These are phyloP conservation scores for Naganishia sp. DNA, from an alignment of 1,284 basidiomycete species.

Conservation along the genomic window DNA sequence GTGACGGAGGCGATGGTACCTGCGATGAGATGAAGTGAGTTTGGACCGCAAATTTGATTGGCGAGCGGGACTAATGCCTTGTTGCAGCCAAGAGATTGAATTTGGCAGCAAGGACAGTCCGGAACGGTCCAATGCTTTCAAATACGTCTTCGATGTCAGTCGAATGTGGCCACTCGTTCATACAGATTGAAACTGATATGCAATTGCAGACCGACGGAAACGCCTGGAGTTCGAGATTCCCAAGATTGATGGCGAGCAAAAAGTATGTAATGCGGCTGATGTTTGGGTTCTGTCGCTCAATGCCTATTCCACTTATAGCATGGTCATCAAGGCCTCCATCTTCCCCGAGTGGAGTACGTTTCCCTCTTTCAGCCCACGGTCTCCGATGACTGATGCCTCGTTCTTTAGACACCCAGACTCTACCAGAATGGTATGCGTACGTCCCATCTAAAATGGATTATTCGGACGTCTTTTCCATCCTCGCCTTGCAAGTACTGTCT, in stretches of 20 bases:
- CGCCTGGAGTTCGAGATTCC: slow-evolving; percentile 54
- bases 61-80: neutral
- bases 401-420: slow-evolving; percentile 43
- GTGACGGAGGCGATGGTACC: slow-evolving; percentile 51
- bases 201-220: slow-evolving; percentile 50
- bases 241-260: slow-evolving; percentile 51
- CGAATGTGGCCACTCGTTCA: neutral
- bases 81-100: slow-evolving; percentile 42
- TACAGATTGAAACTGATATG: neutral
- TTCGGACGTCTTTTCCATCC: slow-evolving; percentile 54
- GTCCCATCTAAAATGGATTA: slow-evolving; percentile 55
- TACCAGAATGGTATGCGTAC: slow-evolving; percentile 56
- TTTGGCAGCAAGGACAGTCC: slow-evolving; percentile 47
- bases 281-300: neutral
- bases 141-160: slow-evolving; percentile 55
- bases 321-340: slow-evolving; percentile 54
- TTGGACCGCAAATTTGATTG: too few relatives aligned
- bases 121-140: slow-evolving; percentile 52
- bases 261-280: slow-evolving; percentile 41
- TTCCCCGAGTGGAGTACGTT: slow-evolving; percentile 55
- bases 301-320: slow-evolving; percentile 36
- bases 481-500: slow-evolving; percentile 49
- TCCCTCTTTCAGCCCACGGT: too few relatives aligned
- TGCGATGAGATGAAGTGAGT: slow-evolving; percentile 50
- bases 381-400: neutral